These are phyloP conservation scores for Cercospora sesami DNA, from an alignment of 2,329 filamentous ascomycete species.

Conservation along the genomic window DNA sequence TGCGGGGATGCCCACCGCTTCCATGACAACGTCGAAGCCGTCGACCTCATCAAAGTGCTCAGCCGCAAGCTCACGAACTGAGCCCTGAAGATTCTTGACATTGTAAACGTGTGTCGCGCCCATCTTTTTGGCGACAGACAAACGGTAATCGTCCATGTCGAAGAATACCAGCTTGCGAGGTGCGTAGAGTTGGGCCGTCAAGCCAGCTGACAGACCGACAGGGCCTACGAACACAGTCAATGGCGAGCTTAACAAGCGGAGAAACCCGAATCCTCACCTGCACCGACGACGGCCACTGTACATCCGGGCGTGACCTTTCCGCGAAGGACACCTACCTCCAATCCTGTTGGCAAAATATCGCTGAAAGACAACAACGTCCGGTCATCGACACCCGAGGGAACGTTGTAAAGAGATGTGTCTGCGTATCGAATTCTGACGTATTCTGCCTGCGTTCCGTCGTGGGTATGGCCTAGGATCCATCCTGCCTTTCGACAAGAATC, in stretches of 20 bases:
- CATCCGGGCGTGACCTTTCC: slow-evolving; percentile 54
- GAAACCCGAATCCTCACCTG: slow-evolving; percentile 23
- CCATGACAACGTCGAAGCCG: slow-evolving; percentile 60
- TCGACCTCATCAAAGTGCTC: slow-evolving; percentile 50
- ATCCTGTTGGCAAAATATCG: slow-evolving; percentile 59
- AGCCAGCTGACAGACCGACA: slow-evolving; percentile 56
- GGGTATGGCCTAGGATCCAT: slow-evolving; percentile 56
- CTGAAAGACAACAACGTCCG: slow-evolving; percentile 52
- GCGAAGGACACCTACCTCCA: slow-evolving; percentile 57
- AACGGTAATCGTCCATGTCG: slow-evolving; percentile 52
- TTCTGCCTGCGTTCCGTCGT: slow-evolving; percentile 59
- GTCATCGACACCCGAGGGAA: slow-evolving; percentile 48
- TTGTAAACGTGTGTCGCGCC: slow-evolving; percentile 51
- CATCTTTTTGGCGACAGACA: slow-evolving; percentile 50
- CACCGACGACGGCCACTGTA: slow-evolving; percentile 57
- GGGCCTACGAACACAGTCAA: slow-evolving; percentile 44
- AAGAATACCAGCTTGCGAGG: slow-evolving; percentile 55
- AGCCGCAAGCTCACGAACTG: slow-evolving; percentile 42
- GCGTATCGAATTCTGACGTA: slow-evolving; percentile 57
- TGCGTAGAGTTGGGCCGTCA: slow-evolving; percentile 57
- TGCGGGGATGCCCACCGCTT: slow-evolving; percentile 57
- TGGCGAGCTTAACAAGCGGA: not conserved
- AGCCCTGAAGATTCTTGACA: slow-evolving; percentile 42
- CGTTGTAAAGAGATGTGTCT: slow-evolving; percentile 49
- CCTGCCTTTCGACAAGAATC: slow-evolving; percentile 57